Percentiles rank a stretch among this genome's conserved stretches.
phyloP scores from a whole-genome alignment of 1,284 basidiomycete species.

The Stereum hirsutum region DNA sequence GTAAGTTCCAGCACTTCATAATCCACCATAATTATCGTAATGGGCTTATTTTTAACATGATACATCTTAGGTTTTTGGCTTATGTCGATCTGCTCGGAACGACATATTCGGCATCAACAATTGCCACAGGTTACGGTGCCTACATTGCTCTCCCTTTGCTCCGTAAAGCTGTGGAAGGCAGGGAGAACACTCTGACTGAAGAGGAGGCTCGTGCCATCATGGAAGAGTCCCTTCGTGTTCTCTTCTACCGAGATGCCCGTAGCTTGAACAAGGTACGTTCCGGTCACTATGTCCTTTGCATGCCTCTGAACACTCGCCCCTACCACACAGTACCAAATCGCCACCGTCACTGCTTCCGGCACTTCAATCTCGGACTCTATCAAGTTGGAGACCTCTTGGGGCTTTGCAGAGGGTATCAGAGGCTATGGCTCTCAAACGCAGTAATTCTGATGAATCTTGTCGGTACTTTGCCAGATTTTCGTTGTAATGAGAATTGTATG shows the following conservation, averaged over 20 bases:
- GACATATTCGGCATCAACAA: slow-evolving; percentile 89
- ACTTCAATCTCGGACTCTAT: slow-evolving; percentile 79
- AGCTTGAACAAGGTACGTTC: slow-evolving; percentile 85
- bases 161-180: slow-evolving; percentile 83
- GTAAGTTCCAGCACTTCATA: slow-evolving; percentile 38
- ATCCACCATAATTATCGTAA: too few relatives aligned
- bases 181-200: slow-evolving; percentile 68
- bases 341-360: slow-evolving; percentile 77
- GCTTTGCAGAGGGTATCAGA: slow-evolving; percentile 86
- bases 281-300: neutral
- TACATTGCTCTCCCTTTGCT: slow-evolving; percentile 93
- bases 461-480: too few relatives aligned
- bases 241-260: slow-evolving; percentile 96
- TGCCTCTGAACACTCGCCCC: neutral
- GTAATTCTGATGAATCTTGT: slow-evolving; percentile 25
- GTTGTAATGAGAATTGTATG: too few relatives aligned
- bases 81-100: slow-evolving; percentile 97
- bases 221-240: slow-evolving; percentile 85
- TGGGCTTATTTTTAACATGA: neutral
- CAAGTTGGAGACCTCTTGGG: slow-evolving; percentile 77
- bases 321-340: slow-evolving; percentile 80
- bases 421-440: slow-evolving; percentile 76
- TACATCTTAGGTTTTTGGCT: slow-evolving; percentile 61
- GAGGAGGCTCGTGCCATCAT: slow-evolving; percentile 77
- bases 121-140: slow-evolving; percentile 95